These are phyloP conservation scores for Phycomyces nitens DNA, from an alignment of 192 early-diverging fungal species.

Conservation along the genomic window DNA sequence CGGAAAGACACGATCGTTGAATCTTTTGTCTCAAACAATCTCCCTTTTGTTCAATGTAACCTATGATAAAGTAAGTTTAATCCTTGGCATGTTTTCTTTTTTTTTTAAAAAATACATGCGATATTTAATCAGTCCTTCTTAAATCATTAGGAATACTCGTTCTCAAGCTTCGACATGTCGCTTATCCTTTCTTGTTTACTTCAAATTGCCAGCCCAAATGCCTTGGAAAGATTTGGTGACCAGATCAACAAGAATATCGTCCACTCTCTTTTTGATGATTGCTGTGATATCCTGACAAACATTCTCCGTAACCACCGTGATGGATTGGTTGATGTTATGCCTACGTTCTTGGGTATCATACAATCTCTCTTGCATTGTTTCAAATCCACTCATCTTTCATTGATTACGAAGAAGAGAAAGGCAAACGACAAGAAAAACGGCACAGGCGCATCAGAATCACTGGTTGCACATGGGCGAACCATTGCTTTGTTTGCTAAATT, in stretches of 20 bases:
- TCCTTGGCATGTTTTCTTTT: not conserved
- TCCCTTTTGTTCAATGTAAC: conserved; percentile 38
- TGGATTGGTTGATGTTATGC: conserved; percentile 44
- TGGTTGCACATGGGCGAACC: conserved; percentile 14
- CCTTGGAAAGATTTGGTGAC: not conserved
- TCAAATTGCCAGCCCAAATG: conserved; percentile 16
- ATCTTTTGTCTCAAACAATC: conserved; percentile 30
- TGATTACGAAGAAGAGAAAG: conserved; percentile 22
- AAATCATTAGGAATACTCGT: conserved; percentile 33
- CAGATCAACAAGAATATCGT: conserved; percentile 19
- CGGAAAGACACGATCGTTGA: conserved; percentile 34
- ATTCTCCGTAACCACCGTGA: conserved; percentile 48
- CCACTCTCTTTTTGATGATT: conserved; percentile 43
- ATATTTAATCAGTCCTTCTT: conserved; percentile 4
- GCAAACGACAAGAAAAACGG: not conserved
- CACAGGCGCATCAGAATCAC: conserved; percentile 24
- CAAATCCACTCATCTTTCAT: conserved; percentile 45
- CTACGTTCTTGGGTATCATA: conserved; percentile 48
- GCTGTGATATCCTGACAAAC: conserved; percentile 50
- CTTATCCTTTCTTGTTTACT: conserved; percentile 34
- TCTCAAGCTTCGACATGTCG: conserved; percentile 42
- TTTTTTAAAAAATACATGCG: not conserved
- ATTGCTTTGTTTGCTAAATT: conserved; percentile 30
- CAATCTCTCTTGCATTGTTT: conserved; percentile 58
- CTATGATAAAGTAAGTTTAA: conserved; percentile 26